Conservation (phyloP, 495 filamentous ascomycete species). For the Neurospora sp. region DNA sequence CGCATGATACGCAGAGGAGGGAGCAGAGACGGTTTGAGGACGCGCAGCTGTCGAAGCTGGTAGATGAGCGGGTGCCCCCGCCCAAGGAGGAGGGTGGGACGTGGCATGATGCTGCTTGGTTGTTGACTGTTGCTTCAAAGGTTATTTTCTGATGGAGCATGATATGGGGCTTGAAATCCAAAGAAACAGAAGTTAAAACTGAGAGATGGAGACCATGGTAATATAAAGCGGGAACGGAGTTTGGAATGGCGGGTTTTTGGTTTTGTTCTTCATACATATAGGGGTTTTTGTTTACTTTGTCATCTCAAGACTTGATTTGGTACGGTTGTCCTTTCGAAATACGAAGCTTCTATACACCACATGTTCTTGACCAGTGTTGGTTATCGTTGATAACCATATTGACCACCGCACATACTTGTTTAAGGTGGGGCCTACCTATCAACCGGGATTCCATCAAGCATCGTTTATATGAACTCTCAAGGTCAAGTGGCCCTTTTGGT, state of each 20-base stretch:
- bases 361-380: too few species aligned
- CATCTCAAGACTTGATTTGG: not conserved
- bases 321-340: not conserved
- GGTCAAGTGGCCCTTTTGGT: not conserved
- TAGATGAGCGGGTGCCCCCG: slow-evolving; percentile 25
- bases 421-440: not conserved
- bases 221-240: not conserved
- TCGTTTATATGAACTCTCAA: too few species aligned
- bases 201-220: not conserved
- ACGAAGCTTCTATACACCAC: not conserved
- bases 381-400: not conserved
- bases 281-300: not conserved
- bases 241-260: not conserved
- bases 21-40: slow-evolving; percentile 14
- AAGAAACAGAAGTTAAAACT: too few species aligned
- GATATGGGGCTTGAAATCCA: too few species aligned
- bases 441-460: too few species aligned
- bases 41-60: not conserved
- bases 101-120: slow-evolving; percentile 81
- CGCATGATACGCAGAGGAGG: slow-evolving; percentile 13
- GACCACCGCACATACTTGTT: not conserved
- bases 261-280: not conserved
- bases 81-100: slow-evolving; percentile 45
- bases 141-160: slow-evolving; percentile 43
- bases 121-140: slow-evolving; percentile 66